Evolutionary conservation across 1,284 basidiomycete genomes (phyloP).

Genomic region (Kalmanozyma brasiliensis): DNA sequence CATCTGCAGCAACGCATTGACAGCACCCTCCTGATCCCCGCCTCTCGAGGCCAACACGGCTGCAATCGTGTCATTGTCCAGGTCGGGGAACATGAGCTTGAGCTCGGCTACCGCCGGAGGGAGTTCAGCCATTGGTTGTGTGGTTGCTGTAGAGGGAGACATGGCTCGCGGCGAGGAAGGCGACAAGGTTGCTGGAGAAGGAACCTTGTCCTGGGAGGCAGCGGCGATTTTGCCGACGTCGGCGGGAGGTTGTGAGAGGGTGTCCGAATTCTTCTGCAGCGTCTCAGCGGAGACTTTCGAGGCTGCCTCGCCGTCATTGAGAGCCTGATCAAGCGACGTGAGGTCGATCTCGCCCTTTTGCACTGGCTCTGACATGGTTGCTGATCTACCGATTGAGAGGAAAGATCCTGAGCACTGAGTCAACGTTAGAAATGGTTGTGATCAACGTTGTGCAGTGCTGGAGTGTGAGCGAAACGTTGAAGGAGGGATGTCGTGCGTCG

Average conservation of each 20-base stretch:
- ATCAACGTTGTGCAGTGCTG: too few species aligned
- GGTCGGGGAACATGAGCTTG: constrained; percentile 57
- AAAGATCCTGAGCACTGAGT: too few species aligned
- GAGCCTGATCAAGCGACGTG: constrained; percentile 36
- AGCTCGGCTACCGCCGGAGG: constrained; percentile 46
- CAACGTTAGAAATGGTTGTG: too few species aligned
- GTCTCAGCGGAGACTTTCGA: constrained; percentile 27
- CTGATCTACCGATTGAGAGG: background rate
- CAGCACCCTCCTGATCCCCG: constrained; percentile 53
- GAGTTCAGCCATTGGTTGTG: constrained; percentile 4
- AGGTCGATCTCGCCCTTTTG: constrained; percentile 48
- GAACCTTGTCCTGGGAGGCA: constrained; percentile 15
- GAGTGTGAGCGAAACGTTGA: background rate
- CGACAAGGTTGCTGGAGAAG: constrained; percentile 45
- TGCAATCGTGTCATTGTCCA: constrained; percentile 55
- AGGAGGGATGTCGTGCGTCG: background rate
- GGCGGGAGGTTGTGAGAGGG: constrained; percentile 34
- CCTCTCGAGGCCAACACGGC: constrained; percentile 53
- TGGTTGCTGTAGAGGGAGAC: constrained; percentile 21
- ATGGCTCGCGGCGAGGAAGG: constrained; percentile 44
- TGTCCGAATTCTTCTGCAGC: constrained; percentile 31
- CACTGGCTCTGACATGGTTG: constrained; percentile 44
- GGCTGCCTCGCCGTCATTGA: constrained; percentile 37
- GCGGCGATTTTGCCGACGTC: constrained; percentile 13
- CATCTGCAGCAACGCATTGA: constrained; percentile 59